phyloP scores from a whole-genome alignment of 2,329 filamentous ascomycete species.

The Aspergillus novofumigatus region DNA sequence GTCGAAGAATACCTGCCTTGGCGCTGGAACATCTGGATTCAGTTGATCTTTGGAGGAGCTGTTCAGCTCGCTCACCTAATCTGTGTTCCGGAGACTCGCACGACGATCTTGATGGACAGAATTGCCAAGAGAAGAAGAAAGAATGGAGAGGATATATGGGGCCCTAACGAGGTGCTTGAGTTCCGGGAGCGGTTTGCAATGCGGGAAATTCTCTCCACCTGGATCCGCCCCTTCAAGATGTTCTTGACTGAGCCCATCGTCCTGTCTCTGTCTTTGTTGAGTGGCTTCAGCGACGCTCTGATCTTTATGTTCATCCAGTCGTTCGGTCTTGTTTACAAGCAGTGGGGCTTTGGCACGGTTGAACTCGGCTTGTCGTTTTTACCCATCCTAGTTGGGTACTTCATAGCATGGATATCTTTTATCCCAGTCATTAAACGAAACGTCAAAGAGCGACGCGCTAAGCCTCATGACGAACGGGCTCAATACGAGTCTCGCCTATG shows the following conservation, averaged over 20 bases:
- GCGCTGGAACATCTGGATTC: constrained; percentile 81
- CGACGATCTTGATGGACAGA: constrained; percentile 71
- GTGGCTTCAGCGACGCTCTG: constrained; percentile 61
- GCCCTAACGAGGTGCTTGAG: constrained; percentile 65
- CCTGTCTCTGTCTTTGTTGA: constrained; percentile 56
- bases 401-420: constrained; percentile 56
- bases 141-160: constrained; percentile 61
- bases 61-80: constrained; percentile 65
- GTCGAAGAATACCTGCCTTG: constrained; percentile 63
- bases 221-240: constrained; percentile 60
- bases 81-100: constrained; percentile 72
- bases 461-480: constrained; percentile 49
- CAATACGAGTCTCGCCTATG: constrained; percentile 63
- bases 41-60: constrained; percentile 70
- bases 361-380: constrained; percentile 52
- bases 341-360: constrained; percentile 55
- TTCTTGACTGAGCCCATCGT: constrained; percentile 64
- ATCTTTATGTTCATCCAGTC: constrained; percentile 66
- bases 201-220: constrained; percentile 55
- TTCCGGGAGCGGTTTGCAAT: constrained; percentile 57
- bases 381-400: constrained; percentile 55
- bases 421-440: constrained; percentile 53
- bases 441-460: constrained; percentile 41
- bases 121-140: constrained; percentile 72
- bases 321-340: constrained; percentile 55